phyloP scores from a whole-genome alignment of 2,329 filamentous ascomycete species.

The Chalara sp. region DNA sequence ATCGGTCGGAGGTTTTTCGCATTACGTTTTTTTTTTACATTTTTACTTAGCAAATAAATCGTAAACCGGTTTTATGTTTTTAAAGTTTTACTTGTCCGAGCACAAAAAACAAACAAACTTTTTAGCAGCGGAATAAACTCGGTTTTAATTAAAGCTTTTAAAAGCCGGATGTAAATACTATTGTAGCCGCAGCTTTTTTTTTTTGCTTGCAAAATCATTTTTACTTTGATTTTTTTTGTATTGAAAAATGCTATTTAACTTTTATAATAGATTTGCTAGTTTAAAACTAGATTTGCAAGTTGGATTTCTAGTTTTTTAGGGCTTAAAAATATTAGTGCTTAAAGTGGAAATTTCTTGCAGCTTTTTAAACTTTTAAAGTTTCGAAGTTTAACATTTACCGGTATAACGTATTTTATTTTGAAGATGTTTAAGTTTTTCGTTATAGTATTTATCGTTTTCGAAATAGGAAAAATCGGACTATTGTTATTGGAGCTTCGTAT shows the following conservation, averaged over 20 bases:
- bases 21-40: not conserved
- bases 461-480: too few species aligned
- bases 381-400: too few species aligned
- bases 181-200: not conserved
- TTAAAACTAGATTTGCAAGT: not conserved
- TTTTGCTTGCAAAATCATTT: not conserved
- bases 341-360: too few species aligned
- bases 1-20: not conserved
- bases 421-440: too few species aligned
- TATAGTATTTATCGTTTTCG: too few species aligned
- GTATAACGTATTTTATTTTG: not conserved
- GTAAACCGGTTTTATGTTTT: not conserved
- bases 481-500: too few species aligned
- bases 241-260: not conserved
- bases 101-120: not conserved
- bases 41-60: not conserved
- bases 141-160: not conserved
- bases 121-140: not conserved
- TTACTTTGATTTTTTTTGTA: not conserved
- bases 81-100: too few species aligned
- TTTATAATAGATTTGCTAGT: not conserved
- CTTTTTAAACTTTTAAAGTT: too few species aligned
- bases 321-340: too few species aligned
- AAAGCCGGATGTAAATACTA: not conserved
- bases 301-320: not conserved